Evolutionary conservation across 2,329 filamentous ascomycete species (phyloP), one percentile per base, ranked within the genome.

Genomic region (Tympanopsis confertula): DNA sequence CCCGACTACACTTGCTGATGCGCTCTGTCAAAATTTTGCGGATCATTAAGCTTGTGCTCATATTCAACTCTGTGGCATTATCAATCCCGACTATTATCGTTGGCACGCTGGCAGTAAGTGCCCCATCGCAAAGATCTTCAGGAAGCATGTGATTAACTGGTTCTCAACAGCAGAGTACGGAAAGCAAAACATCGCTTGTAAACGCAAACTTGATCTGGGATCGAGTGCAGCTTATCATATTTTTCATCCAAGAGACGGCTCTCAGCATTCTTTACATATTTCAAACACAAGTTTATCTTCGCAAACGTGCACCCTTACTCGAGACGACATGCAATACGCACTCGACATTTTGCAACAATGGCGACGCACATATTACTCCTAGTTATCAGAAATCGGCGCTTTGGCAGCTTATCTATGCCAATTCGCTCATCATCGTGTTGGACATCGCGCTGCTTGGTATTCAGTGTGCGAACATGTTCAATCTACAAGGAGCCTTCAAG

Each of bases 371-470:
- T 26, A 20, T 24, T 30, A 29, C 18, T 20, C 22, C 2, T 39
- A 39, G n/a, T 20, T 36, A 7, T 17, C 15, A 5, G 3, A 38
- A 42, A 38, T 39, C 36, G 4, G 43, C 56, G 18, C 45, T 57
- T 13, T 37, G 41, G 13, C 55, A 60, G 24, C 54, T 63, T 4
- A 53, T 63, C 22, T 48, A 49, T 19, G 52, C 54, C 38, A 62
- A 62, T 44, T 4, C 61, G 13, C 46, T 62, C 33, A 53, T 64
- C 38, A 59, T 63, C 40, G 42, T 46, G 5, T 52, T 63, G 22
- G 59, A 63, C 41, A 50, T 55, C 38, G 50, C 51, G 15, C 47
- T 63, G 0, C 51, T 64, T 1, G 58, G 49, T 4, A 44, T 62
- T 12, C 54, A 59, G 41, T 62, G 56, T 42, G 48, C 54, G 3